Evolutionary conservation across 164 flowering plant genomes (phyloP).

Genomic region (Protea cynaroides): DNA sequence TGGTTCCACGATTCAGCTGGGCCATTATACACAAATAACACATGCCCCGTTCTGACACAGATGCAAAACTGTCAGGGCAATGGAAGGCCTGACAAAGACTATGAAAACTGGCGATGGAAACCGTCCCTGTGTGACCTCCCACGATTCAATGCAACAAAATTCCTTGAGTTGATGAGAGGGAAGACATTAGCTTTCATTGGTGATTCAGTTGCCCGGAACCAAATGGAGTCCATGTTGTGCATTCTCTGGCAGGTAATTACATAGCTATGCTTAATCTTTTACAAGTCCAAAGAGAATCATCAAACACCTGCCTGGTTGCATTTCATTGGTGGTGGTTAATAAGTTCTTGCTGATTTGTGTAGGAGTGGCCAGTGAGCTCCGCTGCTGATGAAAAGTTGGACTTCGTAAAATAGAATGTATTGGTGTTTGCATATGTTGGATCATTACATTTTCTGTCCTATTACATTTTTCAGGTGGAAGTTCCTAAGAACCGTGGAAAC

Average conservation of each 20-base stretch:
- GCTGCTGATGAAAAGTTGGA: too few relatives aligned
- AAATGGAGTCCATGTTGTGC: conserved; percentile 91
- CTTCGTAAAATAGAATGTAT: too few relatives aligned
- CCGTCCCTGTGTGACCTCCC: conserved; percentile 83
- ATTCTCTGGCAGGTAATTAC: conserved; percentile 81
- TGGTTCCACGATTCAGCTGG: conserved; percentile 74
- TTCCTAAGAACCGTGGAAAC: conserved; percentile 76
- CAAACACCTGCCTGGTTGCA: too few relatives aligned
- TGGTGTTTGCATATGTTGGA: too few relatives aligned
- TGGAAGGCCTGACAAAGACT: conserved; percentile 94
- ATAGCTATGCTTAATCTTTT: not conserved
- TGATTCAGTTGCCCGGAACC: conserved; percentile 96
- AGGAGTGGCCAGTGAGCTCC: too few relatives aligned
- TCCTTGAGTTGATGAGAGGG: conserved; percentile 85
- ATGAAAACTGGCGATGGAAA: conserved; percentile 93
- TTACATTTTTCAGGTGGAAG: conserved; percentile 60
- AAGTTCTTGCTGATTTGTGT: too few relatives aligned
- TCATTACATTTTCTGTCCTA: not conserved
- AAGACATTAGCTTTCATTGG: conserved; percentile 92
- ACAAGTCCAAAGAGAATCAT: too few relatives aligned
- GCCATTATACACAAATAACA: conserved; percentile 72
- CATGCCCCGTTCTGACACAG: conserved; percentile 88
- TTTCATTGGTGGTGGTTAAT: too few relatives aligned
- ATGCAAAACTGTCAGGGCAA: conserved; percentile 96
- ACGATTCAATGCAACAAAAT: conserved; percentile 70